Conservation (phyloP, 352 stramenopile genomes). For the Globisporangium mamillatum region DNA sequence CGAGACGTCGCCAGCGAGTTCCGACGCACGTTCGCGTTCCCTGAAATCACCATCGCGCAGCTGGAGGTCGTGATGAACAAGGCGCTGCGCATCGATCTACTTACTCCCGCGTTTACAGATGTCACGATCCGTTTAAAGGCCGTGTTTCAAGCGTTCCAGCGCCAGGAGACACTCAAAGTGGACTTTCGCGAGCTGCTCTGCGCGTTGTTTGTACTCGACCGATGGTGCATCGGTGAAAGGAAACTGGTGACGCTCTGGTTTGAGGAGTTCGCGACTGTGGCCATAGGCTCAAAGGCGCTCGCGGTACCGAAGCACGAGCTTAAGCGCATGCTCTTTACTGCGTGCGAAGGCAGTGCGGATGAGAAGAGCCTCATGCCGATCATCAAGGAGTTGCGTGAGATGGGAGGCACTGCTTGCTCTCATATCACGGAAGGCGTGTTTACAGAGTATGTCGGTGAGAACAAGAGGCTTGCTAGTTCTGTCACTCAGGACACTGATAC, state of each 20-base stretch:
- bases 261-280: slow-evolving; percentile 41
- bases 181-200: slow-evolving; percentile 53
- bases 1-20: slow-evolving; percentile 33
- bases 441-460: slow-evolving; percentile 22
- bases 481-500: not conserved
- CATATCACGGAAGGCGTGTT: slow-evolving; percentile 20
- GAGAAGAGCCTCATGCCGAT: slow-evolving; percentile 36
- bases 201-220: slow-evolving; percentile 45
- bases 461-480: not conserved
- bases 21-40: slow-evolving; percentile 22
- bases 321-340: slow-evolving; percentile 30
- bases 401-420: not conserved
- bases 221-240: slow-evolving; percentile 41
- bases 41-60: slow-evolving; percentile 34
- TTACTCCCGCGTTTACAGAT: not conserved
- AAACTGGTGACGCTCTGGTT: slow-evolving; percentile 52
- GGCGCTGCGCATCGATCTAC: slow-evolving; percentile 26
- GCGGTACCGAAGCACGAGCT: slow-evolving; percentile 24
- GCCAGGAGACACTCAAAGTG: slow-evolving; percentile 17
- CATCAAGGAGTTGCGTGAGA: slow-evolving; percentile 21
- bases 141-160: slow-evolving; percentile 37
- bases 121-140: slow-evolving; percentile 22
- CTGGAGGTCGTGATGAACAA: slow-evolving; percentile 33
- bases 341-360: slow-evolving; percentile 36
- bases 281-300: slow-evolving; percentile 6